Percentiles rank a stretch among this genome's conserved stretches.
Evolutionary conservation across 2,329 filamentous ascomycete genomes (phyloP).

Genomic region (Dendryphion nanum): DNA sequence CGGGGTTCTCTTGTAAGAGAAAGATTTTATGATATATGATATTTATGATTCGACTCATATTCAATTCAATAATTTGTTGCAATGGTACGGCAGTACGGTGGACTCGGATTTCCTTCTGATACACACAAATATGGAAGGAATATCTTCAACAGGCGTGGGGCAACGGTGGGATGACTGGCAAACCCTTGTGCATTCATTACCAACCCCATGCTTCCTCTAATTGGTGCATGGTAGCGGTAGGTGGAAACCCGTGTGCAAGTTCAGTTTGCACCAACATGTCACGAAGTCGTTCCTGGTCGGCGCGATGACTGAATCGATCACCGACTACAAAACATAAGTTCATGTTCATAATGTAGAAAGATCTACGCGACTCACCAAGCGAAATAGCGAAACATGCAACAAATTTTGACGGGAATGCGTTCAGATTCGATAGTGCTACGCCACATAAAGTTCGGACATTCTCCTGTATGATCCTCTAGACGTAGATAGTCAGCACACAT

Average conservation of each 20-base stretch:
- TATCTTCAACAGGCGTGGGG: no score
- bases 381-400: slow-evolving; percentile 38
- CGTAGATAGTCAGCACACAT: no score
- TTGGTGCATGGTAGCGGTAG: slow-evolving; percentile 29
- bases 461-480: slow-evolving; percentile 28
- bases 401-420: slow-evolving; percentile 35
- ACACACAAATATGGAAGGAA: no score
- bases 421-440: slow-evolving; percentile 33
- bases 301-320: slow-evolving; percentile 29
- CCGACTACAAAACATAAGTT: slow-evolving; percentile 21
- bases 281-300: slow-evolving; percentile 31
- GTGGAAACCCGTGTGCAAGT: slow-evolving; percentile 33
- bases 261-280: slow-evolving; percentile 23
- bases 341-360: slow-evolving; percentile 1
- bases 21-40: no score
- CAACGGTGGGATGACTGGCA: no score
- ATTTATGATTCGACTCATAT: no score
- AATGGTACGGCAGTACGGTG: no score
- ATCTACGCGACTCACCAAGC: slow-evolving; percentile 19
- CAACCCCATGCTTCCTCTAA: slow-evolving; percentile 39
- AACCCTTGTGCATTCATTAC: slow-evolving; percentile 5
- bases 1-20: no score
- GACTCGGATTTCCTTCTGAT: no score
- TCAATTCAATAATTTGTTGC: no score
- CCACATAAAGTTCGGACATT: slow-evolving; percentile 36